phyloP scores from a whole-genome alignment of 768 basidiomycete genomes.

The Lentinula boryana region DNA sequence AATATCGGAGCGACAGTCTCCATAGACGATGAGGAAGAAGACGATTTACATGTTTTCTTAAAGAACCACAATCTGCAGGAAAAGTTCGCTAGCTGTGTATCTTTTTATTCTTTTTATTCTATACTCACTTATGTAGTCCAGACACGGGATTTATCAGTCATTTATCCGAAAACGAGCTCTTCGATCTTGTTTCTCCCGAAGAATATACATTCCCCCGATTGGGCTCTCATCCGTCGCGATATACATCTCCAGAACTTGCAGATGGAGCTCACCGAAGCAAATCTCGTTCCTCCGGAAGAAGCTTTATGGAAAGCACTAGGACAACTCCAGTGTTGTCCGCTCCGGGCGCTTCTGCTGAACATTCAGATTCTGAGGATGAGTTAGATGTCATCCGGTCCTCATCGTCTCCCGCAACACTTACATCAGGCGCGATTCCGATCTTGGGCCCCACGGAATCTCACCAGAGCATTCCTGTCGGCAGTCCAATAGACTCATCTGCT shows the following conservation, averaged over 20 bases:
- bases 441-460: neutral
- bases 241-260: neutral
- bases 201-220: neutral
- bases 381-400: constrained; percentile 33
- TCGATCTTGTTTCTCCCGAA: constrained; percentile 3
- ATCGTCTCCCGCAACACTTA: neutral
- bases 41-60: constrained; percentile 45
- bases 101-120: neutral
- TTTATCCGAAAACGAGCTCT: constrained; percentile 9
- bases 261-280: neutral
- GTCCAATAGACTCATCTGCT: neutral
- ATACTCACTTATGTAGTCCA: constrained; percentile 19
- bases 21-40: constrained; percentile 33
- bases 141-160: constrained; percentile 23
- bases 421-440: neutral
- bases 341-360: neutral
- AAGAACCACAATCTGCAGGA: constrained; percentile 49
- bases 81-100: constrained; percentile 29
- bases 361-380: constrained; percentile 21
- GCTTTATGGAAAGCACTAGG: neutral
- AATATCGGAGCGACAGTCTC: constrained; percentile 33
- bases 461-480: neutral
- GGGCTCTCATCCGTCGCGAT: neutral
- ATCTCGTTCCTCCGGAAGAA: neutral
- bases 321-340: neutral